These are phyloP conservation scores for Cystofilobasidium bisporidii DNA, from an alignment of 768 basidiomycete species.

Conservation along the genomic window DNA sequence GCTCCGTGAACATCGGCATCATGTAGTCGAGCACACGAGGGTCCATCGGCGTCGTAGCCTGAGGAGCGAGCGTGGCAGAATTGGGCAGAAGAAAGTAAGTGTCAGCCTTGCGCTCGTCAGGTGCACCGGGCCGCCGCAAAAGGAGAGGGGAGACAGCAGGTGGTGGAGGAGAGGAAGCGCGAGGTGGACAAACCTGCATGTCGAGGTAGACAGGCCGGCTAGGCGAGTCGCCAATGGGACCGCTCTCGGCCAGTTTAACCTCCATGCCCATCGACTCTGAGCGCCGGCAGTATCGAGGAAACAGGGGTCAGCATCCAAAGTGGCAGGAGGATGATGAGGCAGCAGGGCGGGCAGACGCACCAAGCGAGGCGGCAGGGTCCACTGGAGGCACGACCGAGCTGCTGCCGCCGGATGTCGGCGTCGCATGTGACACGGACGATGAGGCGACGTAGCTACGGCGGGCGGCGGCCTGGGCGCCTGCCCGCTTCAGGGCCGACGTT, in stretches of 20 bases:
- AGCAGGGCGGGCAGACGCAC: not conserved
- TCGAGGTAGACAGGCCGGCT: constrained; percentile 87
- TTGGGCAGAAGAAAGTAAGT: not conserved
- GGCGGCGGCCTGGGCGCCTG: not conserved
- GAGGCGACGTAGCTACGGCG: not conserved
- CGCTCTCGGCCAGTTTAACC: constrained; percentile 30
- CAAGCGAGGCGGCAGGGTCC: not conserved
- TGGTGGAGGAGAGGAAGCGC: constrained; percentile 7
- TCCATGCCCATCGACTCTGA: constrained; percentile 27
- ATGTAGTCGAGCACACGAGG: constrained; percentile 93
- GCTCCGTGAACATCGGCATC: constrained; percentile 89
- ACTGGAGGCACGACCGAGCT: not conserved
- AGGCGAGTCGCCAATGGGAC: constrained; percentile 27
- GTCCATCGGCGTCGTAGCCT: constrained; percentile 97
- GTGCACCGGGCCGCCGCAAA: no score
- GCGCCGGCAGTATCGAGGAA: not conserved
- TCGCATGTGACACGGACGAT: not conserved
- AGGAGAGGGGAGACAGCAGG: no score
- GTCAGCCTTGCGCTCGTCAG: constrained; percentile 4
- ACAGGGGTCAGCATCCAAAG: not conserved
- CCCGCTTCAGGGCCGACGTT: not conserved
- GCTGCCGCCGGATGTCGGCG: not conserved
- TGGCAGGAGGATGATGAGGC: not conserved
- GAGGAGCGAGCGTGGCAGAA: not conserved
- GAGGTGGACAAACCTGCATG: constrained; percentile 64